Percentiles rank a stretch among this genome's conserved stretches.
These are phyloP conservation scores for Tolypocladium ovalisporum DNA, from an alignment of 2,329 filamentous ascomycete genomes.

Conservation along the genomic window DNA sequence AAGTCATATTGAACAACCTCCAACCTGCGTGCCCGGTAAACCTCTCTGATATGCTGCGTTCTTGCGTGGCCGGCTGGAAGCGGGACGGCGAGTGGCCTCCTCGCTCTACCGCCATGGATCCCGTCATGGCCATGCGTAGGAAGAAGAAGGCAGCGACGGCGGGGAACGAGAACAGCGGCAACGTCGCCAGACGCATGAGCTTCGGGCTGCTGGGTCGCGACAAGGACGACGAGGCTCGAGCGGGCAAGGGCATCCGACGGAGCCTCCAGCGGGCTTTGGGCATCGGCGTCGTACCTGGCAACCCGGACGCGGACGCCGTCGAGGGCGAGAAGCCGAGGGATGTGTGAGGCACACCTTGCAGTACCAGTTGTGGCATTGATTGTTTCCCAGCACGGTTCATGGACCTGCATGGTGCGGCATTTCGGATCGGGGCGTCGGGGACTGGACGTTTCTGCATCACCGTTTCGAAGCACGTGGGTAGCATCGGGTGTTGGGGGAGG, in stretches of 20 bases:
- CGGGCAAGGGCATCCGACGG: conserved; percentile 29
- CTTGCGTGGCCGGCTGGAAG: conserved; percentile 86
- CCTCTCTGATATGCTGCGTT: conserved; percentile 65
- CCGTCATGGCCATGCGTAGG: conserved; percentile 24
- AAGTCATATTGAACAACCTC: conserved; percentile 69
- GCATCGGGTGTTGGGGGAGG: conserved; percentile 2
- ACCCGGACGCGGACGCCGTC: neutral
- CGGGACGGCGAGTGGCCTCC: conserved; percentile 85
- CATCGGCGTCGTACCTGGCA: conserved; percentile 16
- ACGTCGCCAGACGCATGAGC: conserved; percentile 31
- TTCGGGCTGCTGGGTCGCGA: conserved; percentile 35
- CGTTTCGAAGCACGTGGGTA: neutral
- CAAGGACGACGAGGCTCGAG: conserved; percentile 18
- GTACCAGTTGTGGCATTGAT: neutral
- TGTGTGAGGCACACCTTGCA: neutral
- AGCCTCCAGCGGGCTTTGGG: conserved; percentile 36
- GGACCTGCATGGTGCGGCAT: neutral
- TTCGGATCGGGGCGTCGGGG: neutral
- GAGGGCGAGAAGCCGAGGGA: neutral
- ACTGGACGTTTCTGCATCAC: neutral
- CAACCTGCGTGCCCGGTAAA: conserved; percentile 86
- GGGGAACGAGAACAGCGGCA: conserved; percentile 14
- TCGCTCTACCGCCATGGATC: conserved; percentile 31
- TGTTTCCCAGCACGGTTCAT: neutral
- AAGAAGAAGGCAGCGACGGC: conserved; percentile 22